Conservation (phyloP, 106 monocot genomes). For the Allium sativum region DNA sequence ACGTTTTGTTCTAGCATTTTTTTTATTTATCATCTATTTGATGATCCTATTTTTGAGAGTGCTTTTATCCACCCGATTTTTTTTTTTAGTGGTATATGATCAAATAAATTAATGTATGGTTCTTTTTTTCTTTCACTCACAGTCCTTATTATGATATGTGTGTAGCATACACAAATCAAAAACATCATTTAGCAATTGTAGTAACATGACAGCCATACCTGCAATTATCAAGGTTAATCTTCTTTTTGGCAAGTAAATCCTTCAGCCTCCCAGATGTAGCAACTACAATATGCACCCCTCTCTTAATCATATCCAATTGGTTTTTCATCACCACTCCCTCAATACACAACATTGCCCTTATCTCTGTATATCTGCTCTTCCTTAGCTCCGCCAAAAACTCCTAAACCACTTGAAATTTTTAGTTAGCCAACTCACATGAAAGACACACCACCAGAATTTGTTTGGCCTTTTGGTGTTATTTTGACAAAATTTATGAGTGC, state of each 20-base stretch:
- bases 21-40: too few relatives aligned
- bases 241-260: constrained; percentile 94
- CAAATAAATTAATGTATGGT: too few relatives aligned
- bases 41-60: too few relatives aligned
- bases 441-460: constrained; percentile 86
- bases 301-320: constrained; percentile 84
- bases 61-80: too few relatives aligned
- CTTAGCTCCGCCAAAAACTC: constrained; percentile 56
- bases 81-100: too few relatives aligned
- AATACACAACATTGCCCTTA: constrained; percentile 75
- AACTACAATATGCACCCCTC: constrained; percentile 93
- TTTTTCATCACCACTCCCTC: constrained; percentile 91
- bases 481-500: too few relatives aligned
- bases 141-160: too few relatives aligned
- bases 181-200: too few relatives aligned
- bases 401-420: constrained; percentile 81
- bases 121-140: too few relatives aligned
- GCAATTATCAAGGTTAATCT: constrained; percentile 92
- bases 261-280: constrained; percentile 93
- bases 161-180: too few relatives aligned
- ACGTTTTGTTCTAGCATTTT: too few relatives aligned
- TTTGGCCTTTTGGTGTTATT: too few relatives aligned
- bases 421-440: constrained; percentile 82
- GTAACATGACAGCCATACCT: constrained; percentile 33
- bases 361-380: constrained; percentile 67